Conservation (phyloP, 257 asterid species). For the Petunia axillaris region DNA sequence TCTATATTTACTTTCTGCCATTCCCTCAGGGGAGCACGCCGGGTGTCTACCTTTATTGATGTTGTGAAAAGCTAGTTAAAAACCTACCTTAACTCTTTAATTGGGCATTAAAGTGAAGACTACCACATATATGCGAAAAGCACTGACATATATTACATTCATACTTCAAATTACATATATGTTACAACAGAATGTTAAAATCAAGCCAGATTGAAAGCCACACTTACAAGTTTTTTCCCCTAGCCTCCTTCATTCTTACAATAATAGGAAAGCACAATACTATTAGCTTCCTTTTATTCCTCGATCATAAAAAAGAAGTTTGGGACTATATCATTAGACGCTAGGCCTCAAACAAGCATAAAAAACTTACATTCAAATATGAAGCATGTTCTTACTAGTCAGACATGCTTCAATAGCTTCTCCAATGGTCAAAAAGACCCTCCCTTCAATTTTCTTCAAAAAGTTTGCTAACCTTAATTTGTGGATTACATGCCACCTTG, state of each 20-base stretch:
- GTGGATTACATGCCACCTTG: constrained; percentile 48
- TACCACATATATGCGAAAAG: neutral
- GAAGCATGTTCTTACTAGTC: constrained; percentile 22
- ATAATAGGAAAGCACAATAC: neutral
- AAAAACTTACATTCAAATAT: too few species aligned
- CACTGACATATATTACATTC: neutral
- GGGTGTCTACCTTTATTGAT: too few species aligned
- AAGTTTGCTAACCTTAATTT: constrained; percentile 41
- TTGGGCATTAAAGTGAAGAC: too few species aligned
- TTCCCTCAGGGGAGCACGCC: too few species aligned
- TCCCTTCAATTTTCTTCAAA: constrained; percentile 37
- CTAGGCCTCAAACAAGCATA: too few species aligned
- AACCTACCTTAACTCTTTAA: too few species aligned
- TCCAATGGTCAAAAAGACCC: constrained; percentile 39
- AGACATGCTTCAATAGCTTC: constrained; percentile 46
- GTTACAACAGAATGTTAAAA: neutral
- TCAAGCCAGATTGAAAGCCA: constrained; percentile 15
- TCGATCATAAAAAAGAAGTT: neutral
- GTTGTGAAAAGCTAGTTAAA: too few species aligned
- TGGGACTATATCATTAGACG: neutral
- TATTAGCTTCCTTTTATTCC: constrained; percentile 17
- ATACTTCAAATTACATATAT: neutral
- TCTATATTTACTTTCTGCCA: too few species aligned
- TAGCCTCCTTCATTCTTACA: neutral
- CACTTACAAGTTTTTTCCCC: neutral